Conservation (phyloP, 2,329 filamentous ascomycete species). For the Alternaria sp. region DNA sequence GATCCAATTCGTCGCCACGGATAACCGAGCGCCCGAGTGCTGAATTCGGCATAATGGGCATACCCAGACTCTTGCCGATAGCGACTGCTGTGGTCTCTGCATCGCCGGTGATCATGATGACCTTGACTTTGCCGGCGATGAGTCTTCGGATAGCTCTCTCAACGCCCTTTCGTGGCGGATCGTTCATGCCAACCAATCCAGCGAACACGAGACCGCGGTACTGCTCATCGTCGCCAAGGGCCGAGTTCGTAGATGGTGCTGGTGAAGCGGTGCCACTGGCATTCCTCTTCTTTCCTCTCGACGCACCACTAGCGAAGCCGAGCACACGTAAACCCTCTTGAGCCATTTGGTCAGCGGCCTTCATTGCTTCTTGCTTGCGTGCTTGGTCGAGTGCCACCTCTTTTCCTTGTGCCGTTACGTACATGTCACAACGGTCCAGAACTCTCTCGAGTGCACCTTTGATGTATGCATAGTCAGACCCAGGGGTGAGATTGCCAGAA, state of each 20-base stretch:
- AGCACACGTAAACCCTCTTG: constrained; percentile 88
- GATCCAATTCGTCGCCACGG: constrained; percentile 89
- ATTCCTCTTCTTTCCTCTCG: constrained; percentile 40
- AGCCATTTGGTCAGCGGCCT: constrained; percentile 87
- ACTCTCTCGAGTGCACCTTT: constrained; percentile 94
- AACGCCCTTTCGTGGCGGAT: constrained; percentile 90
- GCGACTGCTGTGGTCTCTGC: constrained; percentile 93
- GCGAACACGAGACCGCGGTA: constrained; percentile 89
- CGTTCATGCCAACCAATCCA: constrained; percentile 95
- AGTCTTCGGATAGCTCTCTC: constrained; percentile 86
- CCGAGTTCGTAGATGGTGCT: constrained; percentile 30
- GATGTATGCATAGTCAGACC: constrained; percentile 87
- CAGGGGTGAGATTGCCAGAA: constrained; percentile 60
- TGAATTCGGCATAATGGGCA: constrained; percentile 75
- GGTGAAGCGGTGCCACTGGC: constrained; percentile 45
- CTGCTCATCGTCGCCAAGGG: constrained; percentile 69
- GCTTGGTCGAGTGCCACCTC: constrained; percentile 85
- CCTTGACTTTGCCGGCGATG: constrained; percentile 92
- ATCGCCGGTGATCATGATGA: constrained; percentile 99
- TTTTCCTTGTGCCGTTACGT: constrained; percentile 82
- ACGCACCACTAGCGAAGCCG: constrained; percentile 87
- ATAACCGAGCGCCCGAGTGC: constrained; percentile 74
- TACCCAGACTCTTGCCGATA: constrained; percentile 93
- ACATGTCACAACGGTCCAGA: constrained; percentile 86
- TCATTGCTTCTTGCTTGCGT: constrained; percentile 75